Evolutionary conservation across 2,329 filamentous ascomycete species (phyloP), one percentile per base, ranked within the genome.

Genomic region (Trematosphaeria pertusa): DNA sequence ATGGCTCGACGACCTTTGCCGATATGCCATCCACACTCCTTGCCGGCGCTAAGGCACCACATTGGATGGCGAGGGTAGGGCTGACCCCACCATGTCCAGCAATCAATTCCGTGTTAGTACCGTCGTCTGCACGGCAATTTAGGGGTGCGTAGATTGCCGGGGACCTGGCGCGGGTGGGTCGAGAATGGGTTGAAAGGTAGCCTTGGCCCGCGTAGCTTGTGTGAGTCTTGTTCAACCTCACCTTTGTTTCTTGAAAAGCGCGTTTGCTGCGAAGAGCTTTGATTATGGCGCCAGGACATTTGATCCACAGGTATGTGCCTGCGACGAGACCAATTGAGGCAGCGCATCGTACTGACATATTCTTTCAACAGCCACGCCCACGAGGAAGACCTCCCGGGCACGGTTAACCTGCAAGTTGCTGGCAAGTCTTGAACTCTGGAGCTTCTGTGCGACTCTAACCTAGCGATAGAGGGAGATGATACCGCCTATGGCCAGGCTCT

Each of bases 401-500:
- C 81, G 0, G 81, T 84, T 32, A 78, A 84, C 58, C 69, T 84
- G 12, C 68, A 73, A 43, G 76, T 73, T 9, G 63, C 48, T 11
- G 56, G 56, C 56, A 34, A 17, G 52, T 38, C 10, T 12, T 7
- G 20, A 36, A 17, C n/a, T 26, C 26, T n/a, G 5, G 5, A 5
- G 14, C 5, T 36, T 19, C n/a, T n/a, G n/a, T n/a, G 14, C 4
- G 22, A 14, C 15, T 15, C 32, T 57, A 14, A 52, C 17, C 26
- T n/a, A 11, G 7, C 30, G 17, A 30, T 46, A 74, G 81, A 84
- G 69, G 82, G 81, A 35, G 81, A 84, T 56, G 81, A 84, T 54
- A 81, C 81, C 1, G 81, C 73, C 0, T 81, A 82, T 48, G 83
- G 83, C 17, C 82, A 85, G 61, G 82, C 83, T 2, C 72, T 85